Conservation (phyloP, 2,329 filamentous ascomycete genomes). For the Trichoderma atrobrunneum region DNA sequence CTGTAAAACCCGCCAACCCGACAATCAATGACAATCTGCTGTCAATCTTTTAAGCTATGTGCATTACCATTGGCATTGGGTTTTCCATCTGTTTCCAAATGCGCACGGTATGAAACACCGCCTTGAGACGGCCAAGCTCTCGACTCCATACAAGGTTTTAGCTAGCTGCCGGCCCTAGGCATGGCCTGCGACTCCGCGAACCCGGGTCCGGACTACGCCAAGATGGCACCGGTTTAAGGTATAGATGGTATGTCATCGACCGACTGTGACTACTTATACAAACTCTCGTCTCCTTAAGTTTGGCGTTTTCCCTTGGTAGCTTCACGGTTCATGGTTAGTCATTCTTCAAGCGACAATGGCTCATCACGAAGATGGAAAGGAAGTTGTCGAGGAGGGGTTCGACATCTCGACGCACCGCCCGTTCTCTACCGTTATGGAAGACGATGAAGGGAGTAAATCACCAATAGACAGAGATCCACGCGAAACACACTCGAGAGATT, state of each 20-base stretch:
- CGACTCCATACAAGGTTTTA: constrained; percentile 4
- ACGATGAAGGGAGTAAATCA: background rate
- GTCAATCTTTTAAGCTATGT: background rate
- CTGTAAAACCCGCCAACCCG: constrained; percentile 8
- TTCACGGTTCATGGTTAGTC: background rate
- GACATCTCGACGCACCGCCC: background rate
- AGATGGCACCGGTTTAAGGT: background rate
- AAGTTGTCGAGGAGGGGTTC: background rate
- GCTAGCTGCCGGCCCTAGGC: background rate
- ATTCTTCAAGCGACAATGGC: background rate
- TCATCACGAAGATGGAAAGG: background rate
- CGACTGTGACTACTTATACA: constrained; percentile 1
- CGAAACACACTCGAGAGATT: constrained; percentile 1
- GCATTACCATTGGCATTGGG: background rate
- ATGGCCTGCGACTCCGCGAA: background rate
- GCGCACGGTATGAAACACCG: background rate
- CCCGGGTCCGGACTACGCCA: background rate
- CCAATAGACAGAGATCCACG: background rate
- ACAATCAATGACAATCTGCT: background rate
- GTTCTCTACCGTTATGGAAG: background rate
- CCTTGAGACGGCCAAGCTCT: background rate
- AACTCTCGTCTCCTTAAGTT: background rate
- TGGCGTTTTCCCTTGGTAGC: background rate
- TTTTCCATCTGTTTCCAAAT: background rate
- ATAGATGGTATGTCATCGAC: background rate